These are phyloP conservation scores for Pseudoneurospora amorphoporcata DNA, from an alignment of 495 filamentous ascomycete species.

Conservation along the genomic window DNA sequence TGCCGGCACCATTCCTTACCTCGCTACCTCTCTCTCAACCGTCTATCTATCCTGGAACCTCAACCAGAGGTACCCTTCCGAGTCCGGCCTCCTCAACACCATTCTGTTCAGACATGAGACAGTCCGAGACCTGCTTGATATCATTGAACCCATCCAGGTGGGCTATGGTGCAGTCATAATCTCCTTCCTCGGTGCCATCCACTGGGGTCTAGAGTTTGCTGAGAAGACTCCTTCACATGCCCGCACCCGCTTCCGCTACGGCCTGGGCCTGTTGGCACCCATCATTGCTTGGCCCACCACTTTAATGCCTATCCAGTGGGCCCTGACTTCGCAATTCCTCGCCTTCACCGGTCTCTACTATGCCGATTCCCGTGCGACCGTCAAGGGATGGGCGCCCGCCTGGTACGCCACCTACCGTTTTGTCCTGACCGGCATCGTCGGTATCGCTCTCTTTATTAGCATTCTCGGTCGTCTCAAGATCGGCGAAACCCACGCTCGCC, in stretches of 20 bases:
- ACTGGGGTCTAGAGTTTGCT: constrained; percentile 77
- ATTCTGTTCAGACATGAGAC: constrained; percentile 56
- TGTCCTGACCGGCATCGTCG: constrained; percentile 89
- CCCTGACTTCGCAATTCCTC: constrained; percentile 80
- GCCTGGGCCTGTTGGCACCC: constrained; percentile 70
- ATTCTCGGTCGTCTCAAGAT: constrained; percentile 83
- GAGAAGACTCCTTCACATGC: constrained; percentile 24
- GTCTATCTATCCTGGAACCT: constrained; percentile 77
- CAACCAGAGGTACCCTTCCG: constrained; percentile 52
- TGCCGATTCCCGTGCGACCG: constrained; percentile 66
- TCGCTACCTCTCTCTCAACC: constrained; percentile 80
- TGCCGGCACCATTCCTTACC: constrained; percentile 83
- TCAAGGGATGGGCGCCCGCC: constrained; percentile 69
- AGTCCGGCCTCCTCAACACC: constrained; percentile 41
- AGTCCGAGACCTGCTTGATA: constrained; percentile 61
- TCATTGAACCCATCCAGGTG: constrained; percentile 84
- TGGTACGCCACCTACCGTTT: constrained; percentile 97
- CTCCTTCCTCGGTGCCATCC: constrained; percentile 91
- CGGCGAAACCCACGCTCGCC: constrained; percentile 37
- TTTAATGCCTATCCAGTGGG: constrained; percentile 76
- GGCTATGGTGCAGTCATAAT: constrained; percentile 92
- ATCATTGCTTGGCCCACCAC: constrained; percentile 90
- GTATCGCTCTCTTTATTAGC: constrained; percentile 72
- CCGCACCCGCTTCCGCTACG: constrained; percentile 54
- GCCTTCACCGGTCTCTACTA: constrained; percentile 87